These are phyloP conservation scores for Jatropha multifida DNA, from an alignment of 441 rosid genomes.

Conservation along the genomic window DNA sequence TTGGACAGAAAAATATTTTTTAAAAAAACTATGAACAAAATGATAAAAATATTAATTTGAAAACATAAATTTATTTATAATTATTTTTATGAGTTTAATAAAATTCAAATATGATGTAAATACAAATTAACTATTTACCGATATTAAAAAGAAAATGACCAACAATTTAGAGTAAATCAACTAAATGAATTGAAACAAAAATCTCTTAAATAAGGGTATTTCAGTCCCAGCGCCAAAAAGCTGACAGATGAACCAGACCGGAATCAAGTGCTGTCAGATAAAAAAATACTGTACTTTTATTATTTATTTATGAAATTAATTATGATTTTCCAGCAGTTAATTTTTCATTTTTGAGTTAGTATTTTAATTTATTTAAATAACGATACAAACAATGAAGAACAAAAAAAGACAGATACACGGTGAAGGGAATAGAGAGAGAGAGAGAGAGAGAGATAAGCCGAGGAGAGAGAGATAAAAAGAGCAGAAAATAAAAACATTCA, in stretches of 20 bases:
- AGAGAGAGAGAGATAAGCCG: not conserved
- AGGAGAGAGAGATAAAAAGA: not conserved
- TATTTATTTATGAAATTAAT: conserved; percentile 1
- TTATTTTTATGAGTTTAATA: no score
- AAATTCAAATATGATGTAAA: no score
- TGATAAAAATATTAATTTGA: no score
- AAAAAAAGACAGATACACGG: not conserved
- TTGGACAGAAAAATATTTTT: no score
- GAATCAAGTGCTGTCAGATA: not conserved
- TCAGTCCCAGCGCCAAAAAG: not conserved
- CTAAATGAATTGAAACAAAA: no score
- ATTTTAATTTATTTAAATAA: not conserved
- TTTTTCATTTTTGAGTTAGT: not conserved
- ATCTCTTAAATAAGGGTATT: not conserved
- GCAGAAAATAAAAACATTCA: not conserved
- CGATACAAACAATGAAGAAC: not conserved
- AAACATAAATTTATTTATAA: no score
- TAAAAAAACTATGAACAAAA: no score
- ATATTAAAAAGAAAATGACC: no score
- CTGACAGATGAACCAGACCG: conserved; percentile 5
- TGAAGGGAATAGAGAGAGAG: not conserved
- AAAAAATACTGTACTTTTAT: not conserved
- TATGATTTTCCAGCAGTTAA: not conserved
- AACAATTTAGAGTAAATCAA: no score
- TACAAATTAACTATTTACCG: no score